Base-by-base conservation (phyloP, 2,329 filamentous ascomycete species). In the Colletotrichum sp. region DNA sequence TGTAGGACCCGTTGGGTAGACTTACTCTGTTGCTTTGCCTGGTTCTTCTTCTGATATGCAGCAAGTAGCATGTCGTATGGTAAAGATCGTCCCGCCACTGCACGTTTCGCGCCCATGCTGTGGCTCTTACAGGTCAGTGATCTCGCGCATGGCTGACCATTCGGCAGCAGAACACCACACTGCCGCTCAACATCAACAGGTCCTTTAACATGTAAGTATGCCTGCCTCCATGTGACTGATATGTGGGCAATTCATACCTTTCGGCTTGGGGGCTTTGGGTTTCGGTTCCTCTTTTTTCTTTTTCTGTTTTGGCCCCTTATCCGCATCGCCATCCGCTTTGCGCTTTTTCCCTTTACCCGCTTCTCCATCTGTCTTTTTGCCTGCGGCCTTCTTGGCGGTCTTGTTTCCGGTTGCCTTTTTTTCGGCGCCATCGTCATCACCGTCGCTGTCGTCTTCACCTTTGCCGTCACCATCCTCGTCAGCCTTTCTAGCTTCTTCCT, bases 251-350 rank as follows among this genome's bases (percentile, higher is more conserved):
- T 36, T 70, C 76, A 73, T 85, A 92, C 91, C 95, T 88, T 97
- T 98, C 0, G 94, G 94, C 81, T 98, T 98, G 0, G 95, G 91
- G 1, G 91, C 89, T 85, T 97, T 98, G 25, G 93, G 89, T 83
- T 97, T 97, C 1, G 93, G 93, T 81, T 98, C 95, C 77, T 98
- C 95, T 86, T 98, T 98, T 88, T 98, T 98, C 88, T 98, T 98
- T 88, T 98, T 98, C 78, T 93, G 91, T 85, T 96, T 97, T 1
- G 94, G 94, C 18, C 91, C 94, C 86, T 97, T 97, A 69, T 95
- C 94, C n/a, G 91, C 90, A 79, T 96, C 93, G 9, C 87, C 90
- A 70, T 95, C 93, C 9, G 94, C 93, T 85, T 95, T 96, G 74
- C 94, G 89, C 85, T 96, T 96, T 88, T 96, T 96, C 64, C 93